phyloP scores from a whole-genome alignment of 768 basidiomycete genomes.

The Tricholoma matsutake region DNA sequence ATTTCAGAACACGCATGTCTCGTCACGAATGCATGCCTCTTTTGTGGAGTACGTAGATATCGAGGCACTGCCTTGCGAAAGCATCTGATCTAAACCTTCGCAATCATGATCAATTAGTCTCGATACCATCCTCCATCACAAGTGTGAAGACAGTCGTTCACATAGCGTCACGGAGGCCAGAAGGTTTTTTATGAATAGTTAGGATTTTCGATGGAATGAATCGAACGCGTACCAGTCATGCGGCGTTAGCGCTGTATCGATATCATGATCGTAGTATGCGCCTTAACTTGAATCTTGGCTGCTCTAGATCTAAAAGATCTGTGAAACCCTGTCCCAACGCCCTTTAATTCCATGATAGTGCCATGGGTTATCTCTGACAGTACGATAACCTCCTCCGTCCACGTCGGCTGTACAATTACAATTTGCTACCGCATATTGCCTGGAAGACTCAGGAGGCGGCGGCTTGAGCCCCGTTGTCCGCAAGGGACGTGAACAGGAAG shows the following conservation, averaged over 20 bases:
- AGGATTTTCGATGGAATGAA: not conserved
- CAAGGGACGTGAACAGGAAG: not conserved
- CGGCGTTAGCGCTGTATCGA: too few species aligned
- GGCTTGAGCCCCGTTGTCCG: not conserved
- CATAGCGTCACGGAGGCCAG: too few species aligned
- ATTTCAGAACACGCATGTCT: too few species aligned
- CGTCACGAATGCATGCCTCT: too few species aligned
- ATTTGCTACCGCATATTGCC: not conserved
- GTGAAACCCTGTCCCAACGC: too few species aligned
- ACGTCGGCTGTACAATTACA: not conserved
- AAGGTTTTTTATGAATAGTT: not conserved
- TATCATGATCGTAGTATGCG: not conserved
- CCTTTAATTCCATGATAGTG: too few species aligned
- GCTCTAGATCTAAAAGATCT: not conserved
- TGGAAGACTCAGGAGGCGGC: not conserved
- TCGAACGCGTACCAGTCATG: too few species aligned
- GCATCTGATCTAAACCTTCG: not conserved
- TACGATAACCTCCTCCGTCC: not conserved
- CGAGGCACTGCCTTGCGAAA: too few species aligned
- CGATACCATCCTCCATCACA: too few species aligned
- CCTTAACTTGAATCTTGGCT: not conserved
- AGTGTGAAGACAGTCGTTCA: too few species aligned
- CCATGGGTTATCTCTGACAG: not conserved
- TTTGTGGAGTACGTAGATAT: too few species aligned
- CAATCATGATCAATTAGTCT: not conserved